Conservation (phyloP, 371 early-diverging fungal species). For the Rhizopus sp. region DNA sequence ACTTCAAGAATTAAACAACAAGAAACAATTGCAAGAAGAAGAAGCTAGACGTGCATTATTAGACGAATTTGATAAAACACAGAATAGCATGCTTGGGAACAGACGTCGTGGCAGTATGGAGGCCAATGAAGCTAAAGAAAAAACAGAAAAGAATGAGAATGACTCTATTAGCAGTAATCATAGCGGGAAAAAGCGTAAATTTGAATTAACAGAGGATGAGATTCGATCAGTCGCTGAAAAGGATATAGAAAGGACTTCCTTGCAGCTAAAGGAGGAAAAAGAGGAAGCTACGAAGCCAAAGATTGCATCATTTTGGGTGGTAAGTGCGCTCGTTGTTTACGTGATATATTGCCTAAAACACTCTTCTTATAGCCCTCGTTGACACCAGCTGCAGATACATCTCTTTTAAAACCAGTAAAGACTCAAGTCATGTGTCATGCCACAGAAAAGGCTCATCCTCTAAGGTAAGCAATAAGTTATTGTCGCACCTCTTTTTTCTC, state of each 20-base stretch:
- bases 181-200: constrained; percentile 44
- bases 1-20: constrained; percentile 62
- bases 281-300: constrained; percentile 58
- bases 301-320: constrained; percentile 83
- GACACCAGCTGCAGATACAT: constrained; percentile 71
- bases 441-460: constrained; percentile 64
- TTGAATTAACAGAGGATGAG: constrained; percentile 44
- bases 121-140: not conserved
- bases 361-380: constrained; percentile 61
- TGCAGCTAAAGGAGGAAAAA: constrained; percentile 54
- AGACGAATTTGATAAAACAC: constrained; percentile 67
- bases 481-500: not conserved
- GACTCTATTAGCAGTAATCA: not conserved
- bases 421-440: constrained; percentile 72
- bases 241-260: constrained; percentile 46
- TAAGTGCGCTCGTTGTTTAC: constrained; percentile 31
- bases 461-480: constrained; percentile 48
- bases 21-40: constrained; percentile 40
- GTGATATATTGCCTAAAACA: constrained; percentile 5
- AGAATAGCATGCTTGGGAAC: constrained; percentile 57
- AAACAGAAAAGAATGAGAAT: not conserved
- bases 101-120: constrained; percentile 9
- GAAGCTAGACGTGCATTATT: constrained; percentile 57
- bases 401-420: constrained; percentile 52
- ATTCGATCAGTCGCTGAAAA: constrained; percentile 30